phyloP scores from a whole-genome alignment of 2,329 filamentous ascomycete genomes.

The Parastagonospora nodorum region DNA sequence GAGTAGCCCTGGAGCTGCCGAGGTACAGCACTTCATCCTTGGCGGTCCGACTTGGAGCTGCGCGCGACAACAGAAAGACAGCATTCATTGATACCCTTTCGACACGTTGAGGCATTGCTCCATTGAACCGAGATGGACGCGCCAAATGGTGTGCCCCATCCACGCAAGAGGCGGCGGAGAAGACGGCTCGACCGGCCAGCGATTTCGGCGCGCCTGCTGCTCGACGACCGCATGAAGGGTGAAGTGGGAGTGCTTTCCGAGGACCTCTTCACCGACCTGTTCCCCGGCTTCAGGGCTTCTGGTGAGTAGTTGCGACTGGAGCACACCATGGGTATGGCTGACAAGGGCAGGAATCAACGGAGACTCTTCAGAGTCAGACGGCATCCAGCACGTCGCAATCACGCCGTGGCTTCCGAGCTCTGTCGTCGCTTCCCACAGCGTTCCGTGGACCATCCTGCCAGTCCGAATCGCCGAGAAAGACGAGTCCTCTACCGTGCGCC shows the following conservation, averaged over 20 bases:
- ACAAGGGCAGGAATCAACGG: slow-evolving; percentile 9
- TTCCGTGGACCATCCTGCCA: slow-evolving; percentile 84
- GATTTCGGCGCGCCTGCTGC: slow-evolving; percentile 76
- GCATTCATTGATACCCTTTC: slow-evolving; percentile 10
- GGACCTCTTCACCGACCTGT: slow-evolving; percentile 82
- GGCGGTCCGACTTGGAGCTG: slow-evolving; percentile 12
- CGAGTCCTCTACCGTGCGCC: slow-evolving; percentile 47
- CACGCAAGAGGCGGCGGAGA: slow-evolving; percentile 59
- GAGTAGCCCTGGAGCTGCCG: slow-evolving; percentile 20
- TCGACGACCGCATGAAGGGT: slow-evolving; percentile 84
- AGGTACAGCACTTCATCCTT: slow-evolving; percentile 22
- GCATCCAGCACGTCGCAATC: slow-evolving; percentile 68
- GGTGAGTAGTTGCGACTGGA: slow-evolving; percentile 19
- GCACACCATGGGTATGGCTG: neutral
- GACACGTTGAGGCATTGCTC: slow-evolving; percentile 14
- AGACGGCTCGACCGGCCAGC: slow-evolving; percentile 69
- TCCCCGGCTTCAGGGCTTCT: slow-evolving; percentile 55
- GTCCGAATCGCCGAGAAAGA: slow-evolving; percentile 56
- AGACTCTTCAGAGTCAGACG: slow-evolving; percentile 11
- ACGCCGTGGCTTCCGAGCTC: slow-evolving; percentile 71
- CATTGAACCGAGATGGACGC: slow-evolving; percentile 31
- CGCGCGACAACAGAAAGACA: slow-evolving; percentile 19
- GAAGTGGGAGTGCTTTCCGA: slow-evolving; percentile 86
- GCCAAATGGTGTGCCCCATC: slow-evolving; percentile 35
- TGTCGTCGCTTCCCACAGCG: slow-evolving; percentile 59